phyloP scores from a whole-genome alignment of 164 flowering plant genomes.

The Annona squamosa region DNA sequence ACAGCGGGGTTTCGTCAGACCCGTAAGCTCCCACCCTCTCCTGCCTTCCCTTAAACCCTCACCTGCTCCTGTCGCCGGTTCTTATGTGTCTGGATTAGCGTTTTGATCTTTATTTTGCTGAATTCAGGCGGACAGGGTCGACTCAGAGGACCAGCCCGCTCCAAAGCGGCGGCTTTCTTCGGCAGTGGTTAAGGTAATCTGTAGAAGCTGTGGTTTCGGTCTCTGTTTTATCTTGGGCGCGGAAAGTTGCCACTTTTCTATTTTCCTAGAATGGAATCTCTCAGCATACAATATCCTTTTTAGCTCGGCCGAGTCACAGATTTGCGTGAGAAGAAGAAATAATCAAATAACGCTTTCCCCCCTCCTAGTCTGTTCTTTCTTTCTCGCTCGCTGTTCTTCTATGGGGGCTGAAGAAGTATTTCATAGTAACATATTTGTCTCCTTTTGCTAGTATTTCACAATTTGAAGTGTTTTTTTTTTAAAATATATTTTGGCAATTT shows the following conservation, averaged over 20 bases:
- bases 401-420: too few relatives aligned
- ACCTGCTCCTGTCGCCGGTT: background rate
- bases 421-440: too few relatives aligned
- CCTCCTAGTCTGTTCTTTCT: too few relatives aligned
- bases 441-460: background rate
- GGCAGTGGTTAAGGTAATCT: constrained; percentile 83
- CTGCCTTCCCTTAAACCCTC: background rate
- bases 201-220: background rate
- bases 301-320: too few relatives aligned
- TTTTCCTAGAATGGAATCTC: too few relatives aligned
- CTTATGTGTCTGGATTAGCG: background rate
- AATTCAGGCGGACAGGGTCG: constrained; percentile 57
- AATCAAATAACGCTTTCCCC: too few relatives aligned
- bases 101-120: constrained; percentile 2
- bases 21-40: constrained; percentile 24
- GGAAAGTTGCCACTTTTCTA: too few relatives aligned
- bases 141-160: constrained; percentile 62
- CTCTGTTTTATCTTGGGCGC: too few relatives aligned
- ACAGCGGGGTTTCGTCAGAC: constrained; percentile 59
- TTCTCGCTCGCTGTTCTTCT: too few relatives aligned
- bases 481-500: background rate
- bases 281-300: too few relatives aligned
- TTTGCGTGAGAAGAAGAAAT: too few relatives aligned
- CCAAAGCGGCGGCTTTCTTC: constrained; percentile 77
- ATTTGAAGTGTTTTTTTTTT: background rate